Base-by-base conservation (phyloP, 441 rosid genomes). In the Populus hybrid region DNA sequence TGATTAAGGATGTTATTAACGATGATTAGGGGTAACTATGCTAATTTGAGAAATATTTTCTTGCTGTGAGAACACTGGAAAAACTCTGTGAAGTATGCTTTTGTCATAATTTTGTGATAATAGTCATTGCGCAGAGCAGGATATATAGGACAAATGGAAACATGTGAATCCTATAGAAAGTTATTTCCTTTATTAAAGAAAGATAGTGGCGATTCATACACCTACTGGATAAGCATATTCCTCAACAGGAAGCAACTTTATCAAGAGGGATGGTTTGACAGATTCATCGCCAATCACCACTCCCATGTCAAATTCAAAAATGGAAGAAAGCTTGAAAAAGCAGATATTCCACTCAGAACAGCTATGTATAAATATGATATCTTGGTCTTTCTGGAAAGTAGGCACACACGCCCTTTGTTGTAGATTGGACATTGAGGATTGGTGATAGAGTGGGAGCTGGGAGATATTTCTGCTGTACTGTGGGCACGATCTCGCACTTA, bases 201-300 rank as follows among this genome's bases (percentile, higher is more conserved):
- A 42, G 16, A 75, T 68, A 42, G 35, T 18, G 9, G 75, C 64
- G 78, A 76, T 29, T 75, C 20, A 28, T n/a, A 31, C 63, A 68
- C n/a, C 28, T 76, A 18, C 20, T 45, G 12, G 72, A 68, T 75
- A 63, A 26, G 35, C 69, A 68, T 64, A 40, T 75, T 42, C 73
- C 21, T 36, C 73, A 7, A 16, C 38, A 53, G 56, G 36, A 35
- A 12, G 9, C 35, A 66, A 28, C 35, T 61, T 61, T 80, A 26
- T 31, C 18, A 68, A 8, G 20, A 33, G 31, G 28, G 26, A 61
- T n/a, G 69, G 69, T 8, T 28, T 12, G 69, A 9, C 28, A 28
- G 33, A 11, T 12, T 28, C 33, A 2, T 68, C 73, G 33, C 68
- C 4, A 67, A 2, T 36, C 53, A 29, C 73, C 67, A 64, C 71